A percentile compares a stretch with the other conserved stretches of the same genome.
phyloP scores from a whole-genome alignment of 306 rosid genomes.

The Astragalus membranaceus region DNA sequence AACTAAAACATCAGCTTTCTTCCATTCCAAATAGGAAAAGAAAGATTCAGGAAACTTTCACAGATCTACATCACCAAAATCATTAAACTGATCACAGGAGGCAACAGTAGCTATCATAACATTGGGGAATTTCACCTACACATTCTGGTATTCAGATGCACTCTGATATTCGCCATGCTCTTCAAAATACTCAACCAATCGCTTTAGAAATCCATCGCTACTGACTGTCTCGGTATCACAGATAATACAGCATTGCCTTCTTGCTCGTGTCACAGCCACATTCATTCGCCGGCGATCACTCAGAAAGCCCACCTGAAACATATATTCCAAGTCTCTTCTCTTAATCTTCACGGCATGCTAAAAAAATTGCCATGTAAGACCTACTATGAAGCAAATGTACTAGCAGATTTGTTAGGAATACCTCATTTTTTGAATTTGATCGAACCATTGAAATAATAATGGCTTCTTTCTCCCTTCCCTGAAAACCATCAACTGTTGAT shows the following conservation, averaged over 20 bases:
- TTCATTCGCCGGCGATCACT: slow-evolving; percentile 96
- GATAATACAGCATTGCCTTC: slow-evolving; percentile 90
- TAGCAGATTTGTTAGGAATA: slow-evolving; percentile 25
- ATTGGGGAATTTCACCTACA: slow-evolving; percentile 26
- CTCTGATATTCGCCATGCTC: slow-evolving; percentile 82
- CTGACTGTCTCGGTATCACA: slow-evolving; percentile 88
- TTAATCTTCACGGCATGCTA: neutral
- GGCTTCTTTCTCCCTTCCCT: slow-evolving; percentile 97
- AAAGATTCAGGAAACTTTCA: slow-evolving; percentile 12
- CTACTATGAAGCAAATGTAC: slow-evolving; percentile 1
- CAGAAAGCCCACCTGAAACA: slow-evolving; percentile 84
- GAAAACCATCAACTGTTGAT: slow-evolving; percentile 98
- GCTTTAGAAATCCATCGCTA: slow-evolving; percentile 67
- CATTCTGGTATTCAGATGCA: slow-evolving; percentile 81
- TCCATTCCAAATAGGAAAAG: neutral
- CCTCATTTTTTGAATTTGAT: slow-evolving; percentile 88
- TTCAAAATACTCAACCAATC: slow-evolving; percentile 89
- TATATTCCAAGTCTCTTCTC: slow-evolving; percentile 8
- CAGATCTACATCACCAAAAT: slow-evolving; percentile 18
- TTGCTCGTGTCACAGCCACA: slow-evolving; percentile 94
- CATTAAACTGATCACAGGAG: slow-evolving; percentile 7
- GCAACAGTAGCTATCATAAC: slow-evolving; percentile 16
- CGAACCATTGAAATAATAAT: slow-evolving; percentile 94
- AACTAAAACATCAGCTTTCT: neutral
- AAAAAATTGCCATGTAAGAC: neutral